phyloP scores from a whole-genome alignment of 345 rosid species.

The Syzygium aromaticum region DNA sequence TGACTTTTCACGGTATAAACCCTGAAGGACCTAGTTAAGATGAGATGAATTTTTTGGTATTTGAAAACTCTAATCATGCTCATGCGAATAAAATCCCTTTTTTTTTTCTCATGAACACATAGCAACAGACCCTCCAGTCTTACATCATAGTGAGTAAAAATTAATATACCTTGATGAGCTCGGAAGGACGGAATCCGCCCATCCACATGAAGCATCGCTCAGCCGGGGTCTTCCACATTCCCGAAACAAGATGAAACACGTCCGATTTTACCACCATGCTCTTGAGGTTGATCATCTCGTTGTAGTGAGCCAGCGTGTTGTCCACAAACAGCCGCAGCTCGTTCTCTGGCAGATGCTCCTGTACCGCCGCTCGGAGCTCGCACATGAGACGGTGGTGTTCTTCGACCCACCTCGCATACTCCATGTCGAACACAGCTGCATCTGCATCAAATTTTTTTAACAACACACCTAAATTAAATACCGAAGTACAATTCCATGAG shows the following conservation, averaged over 20 bases:
- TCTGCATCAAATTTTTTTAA: constrained; percentile 16
- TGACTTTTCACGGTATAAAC: not conserved
- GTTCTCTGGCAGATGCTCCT: constrained; percentile 76
- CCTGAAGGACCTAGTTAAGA: not conserved
- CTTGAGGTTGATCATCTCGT: constrained; percentile 71
- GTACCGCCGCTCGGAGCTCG: constrained; percentile 88
- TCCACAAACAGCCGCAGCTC: constrained; percentile 84
- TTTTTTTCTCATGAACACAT: not conserved
- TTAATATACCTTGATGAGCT: constrained; percentile 73
- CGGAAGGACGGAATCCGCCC: constrained; percentile 96
- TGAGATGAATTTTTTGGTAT: not conserved
- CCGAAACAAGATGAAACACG: constrained; percentile 89
- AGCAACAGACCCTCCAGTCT: not conserved
- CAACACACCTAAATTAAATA: no score
- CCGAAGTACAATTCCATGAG: not conserved
- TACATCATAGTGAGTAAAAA: not conserved
- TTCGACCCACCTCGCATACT: constrained; percentile 84
- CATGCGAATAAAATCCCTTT: not conserved
- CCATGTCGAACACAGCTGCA: constrained; percentile 79
- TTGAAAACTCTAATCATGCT: not conserved
- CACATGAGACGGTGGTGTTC: constrained; percentile 74
- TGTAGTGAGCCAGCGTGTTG: constrained; percentile 68
- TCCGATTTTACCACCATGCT: constrained; percentile 72
- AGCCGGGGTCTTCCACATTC: constrained; percentile 95
- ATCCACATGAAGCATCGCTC: constrained; percentile 99